phyloP scores from a whole-genome alignment of 148 eudicot species.

The Vaccinium corymbosum region DNA sequence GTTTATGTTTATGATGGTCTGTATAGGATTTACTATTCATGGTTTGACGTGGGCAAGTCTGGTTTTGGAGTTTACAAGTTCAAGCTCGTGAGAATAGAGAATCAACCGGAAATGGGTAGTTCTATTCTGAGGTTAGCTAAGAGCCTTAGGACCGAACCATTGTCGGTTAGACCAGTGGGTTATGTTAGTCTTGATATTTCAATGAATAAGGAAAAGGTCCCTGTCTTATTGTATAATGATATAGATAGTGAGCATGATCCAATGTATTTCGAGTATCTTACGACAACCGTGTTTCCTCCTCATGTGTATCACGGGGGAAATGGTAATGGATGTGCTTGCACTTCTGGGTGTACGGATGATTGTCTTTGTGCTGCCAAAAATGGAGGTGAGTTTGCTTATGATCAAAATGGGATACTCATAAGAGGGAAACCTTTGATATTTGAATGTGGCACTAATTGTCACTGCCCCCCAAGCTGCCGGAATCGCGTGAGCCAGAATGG shows the following conservation, averaged over 20 bases:
- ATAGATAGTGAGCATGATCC: slow-evolving; percentile 66
- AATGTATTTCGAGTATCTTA: slow-evolving; percentile 59
- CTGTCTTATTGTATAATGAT: slow-evolving; percentile 71
- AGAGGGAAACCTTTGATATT: slow-evolving; percentile 83
- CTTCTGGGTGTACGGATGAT: slow-evolving; percentile 47
- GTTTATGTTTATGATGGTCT: slow-evolving; percentile 95
- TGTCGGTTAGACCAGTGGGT: slow-evolving; percentile 59
- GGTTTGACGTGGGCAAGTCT: slow-evolving; percentile 88
- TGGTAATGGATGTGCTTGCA: slow-evolving; percentile 63
- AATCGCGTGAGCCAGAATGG: slow-evolving; percentile 90
- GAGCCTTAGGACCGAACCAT: slow-evolving; percentile 47
- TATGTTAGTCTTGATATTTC: slow-evolving; percentile 77
- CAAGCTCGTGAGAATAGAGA: slow-evolving; percentile 60
- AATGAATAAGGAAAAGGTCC: slow-evolving; percentile 50
- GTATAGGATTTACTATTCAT: slow-evolving; percentile 57
- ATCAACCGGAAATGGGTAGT: slow-evolving; percentile 93
- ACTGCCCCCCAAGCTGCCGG: slow-evolving; percentile 68
- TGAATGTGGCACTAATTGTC: slow-evolving; percentile 76
- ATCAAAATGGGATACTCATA: slow-evolving; percentile 58
- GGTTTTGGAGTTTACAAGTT: slow-evolving; percentile 93
- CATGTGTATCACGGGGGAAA: slow-evolving; percentile 39
- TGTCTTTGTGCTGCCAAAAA: slow-evolving; percentile 70
- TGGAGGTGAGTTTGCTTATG: slow-evolving; percentile 85
- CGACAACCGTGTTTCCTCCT: slow-evolving; percentile 58
- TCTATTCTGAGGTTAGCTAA: slow-evolving; percentile 50